Percentiles rank a stretch among this genome's conserved stretches.
Evolutionary conservation across 2,329 filamentous ascomycete genomes (phyloP).

Genomic region (Cladosporium oxysporum): DNA sequence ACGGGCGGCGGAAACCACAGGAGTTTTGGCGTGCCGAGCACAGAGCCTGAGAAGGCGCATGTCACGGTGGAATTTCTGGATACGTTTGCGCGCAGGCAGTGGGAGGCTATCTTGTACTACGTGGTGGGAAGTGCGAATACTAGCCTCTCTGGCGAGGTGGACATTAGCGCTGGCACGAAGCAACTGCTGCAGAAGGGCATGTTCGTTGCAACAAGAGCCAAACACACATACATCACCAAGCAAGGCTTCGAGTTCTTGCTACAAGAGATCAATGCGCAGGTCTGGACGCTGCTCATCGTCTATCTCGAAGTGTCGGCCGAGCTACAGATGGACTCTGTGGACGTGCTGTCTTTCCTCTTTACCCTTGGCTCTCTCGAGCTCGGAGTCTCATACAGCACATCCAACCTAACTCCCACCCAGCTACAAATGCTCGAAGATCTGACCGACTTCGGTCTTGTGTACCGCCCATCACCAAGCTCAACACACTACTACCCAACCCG

Average conservation of each 20-base stretch:
- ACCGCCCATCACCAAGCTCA: slow-evolving; percentile 50
- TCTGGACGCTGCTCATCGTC: slow-evolving; percentile 91
- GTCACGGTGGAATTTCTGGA: slow-evolving; percentile 76
- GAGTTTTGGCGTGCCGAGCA: slow-evolving; percentile 82
- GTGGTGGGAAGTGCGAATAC: slow-evolving; percentile 77
- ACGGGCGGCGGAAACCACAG: slow-evolving; percentile 77
- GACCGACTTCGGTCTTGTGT: slow-evolving; percentile 89
- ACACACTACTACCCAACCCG: slow-evolving; percentile 81
- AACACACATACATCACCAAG: slow-evolving; percentile 71
- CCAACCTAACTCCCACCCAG: slow-evolving; percentile 77
- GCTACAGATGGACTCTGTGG: slow-evolving; percentile 79
- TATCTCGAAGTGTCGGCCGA: slow-evolving; percentile 79
- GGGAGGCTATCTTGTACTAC: slow-evolving; percentile 95
- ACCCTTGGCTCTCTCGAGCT: slow-evolving; percentile 91
- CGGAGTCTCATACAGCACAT: slow-evolving; percentile 85
- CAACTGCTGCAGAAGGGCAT: slow-evolving; percentile 77
- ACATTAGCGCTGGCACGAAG: slow-evolving; percentile 71
- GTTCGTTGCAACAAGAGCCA: slow-evolving; percentile 63
- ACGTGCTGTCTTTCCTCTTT: slow-evolving; percentile 95
- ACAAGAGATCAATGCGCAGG: slow-evolving; percentile 93
- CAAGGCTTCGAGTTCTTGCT: slow-evolving; percentile 92
- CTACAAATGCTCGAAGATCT: slow-evolving; percentile 87
- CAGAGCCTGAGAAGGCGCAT: slow-evolving; percentile 58
- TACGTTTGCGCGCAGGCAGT: slow-evolving; percentile 80
- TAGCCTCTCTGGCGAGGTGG: slow-evolving; percentile 51